A percentile compares a stretch with the other conserved stretches of the same genome.
Conservation (phyloP, 371 early-diverging fungal species). For the Blakeslea trispora region DNA sequence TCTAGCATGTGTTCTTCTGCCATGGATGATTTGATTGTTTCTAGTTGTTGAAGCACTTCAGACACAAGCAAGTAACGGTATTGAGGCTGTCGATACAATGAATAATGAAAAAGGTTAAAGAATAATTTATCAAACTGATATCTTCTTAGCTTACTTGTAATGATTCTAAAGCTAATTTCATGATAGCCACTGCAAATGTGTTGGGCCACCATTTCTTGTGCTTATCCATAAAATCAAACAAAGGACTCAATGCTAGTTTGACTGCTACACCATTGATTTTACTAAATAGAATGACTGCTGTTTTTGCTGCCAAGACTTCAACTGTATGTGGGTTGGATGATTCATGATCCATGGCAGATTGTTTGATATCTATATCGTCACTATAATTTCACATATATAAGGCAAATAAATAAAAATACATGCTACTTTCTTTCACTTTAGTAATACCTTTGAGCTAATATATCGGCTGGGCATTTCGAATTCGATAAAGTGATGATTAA, state of each 20-base stretch:
- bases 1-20: constrained; percentile 31
- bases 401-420: constrained; percentile 15
- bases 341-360: constrained; percentile 29
- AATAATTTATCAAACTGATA: no score
- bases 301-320: constrained; percentile 41
- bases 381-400: no score
- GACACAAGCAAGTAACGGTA: constrained; percentile 69
- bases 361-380: constrained; percentile 28
- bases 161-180: constrained; percentile 58
- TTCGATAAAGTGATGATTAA: constrained; percentile 50
- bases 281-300: constrained; percentile 29
- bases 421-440: constrained; percentile 9
- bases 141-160: constrained; percentile 45
- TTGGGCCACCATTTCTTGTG: constrained; percentile 62
- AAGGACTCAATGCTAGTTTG: constrained; percentile 47
- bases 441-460: constrained; percentile 35
- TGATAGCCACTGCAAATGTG: constrained; percentile 57
- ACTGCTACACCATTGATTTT: constrained; percentile 48
- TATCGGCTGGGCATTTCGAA: constrained; percentile 35
- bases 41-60: constrained; percentile 62
- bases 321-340: constrained; percentile 28
- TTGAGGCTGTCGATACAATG: constrained; percentile 56
- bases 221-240: constrained; percentile 62
- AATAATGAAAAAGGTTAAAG: no score
- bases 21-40: constrained; percentile 26